phyloP scores from a whole-genome alignment of 2,329 filamentous ascomycete genomes.

The Didymella pomorum region DNA sequence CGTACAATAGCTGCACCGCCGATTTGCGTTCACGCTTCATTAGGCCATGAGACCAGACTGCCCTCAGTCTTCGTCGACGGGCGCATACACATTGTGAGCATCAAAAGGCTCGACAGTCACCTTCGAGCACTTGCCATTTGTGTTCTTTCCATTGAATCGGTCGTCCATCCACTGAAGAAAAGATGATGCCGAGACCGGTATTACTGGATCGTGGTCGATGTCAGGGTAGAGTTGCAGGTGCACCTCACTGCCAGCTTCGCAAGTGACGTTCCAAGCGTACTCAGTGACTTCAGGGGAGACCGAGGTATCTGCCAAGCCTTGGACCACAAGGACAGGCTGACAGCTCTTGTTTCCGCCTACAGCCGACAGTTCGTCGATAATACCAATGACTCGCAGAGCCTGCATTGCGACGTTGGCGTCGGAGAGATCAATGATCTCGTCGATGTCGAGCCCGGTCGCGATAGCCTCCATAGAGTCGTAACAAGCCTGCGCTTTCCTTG shows the following conservation, averaged over 20 bases:
- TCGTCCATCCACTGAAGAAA: constrained; percentile 9
- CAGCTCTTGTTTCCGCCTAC: neutral
- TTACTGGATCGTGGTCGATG: constrained; percentile 1
- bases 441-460: neutral
- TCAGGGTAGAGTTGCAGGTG: constrained; percentile 5
- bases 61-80: neutral
- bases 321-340: constrained; percentile 4
- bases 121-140: neutral
- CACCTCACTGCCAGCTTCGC: constrained; percentile 8
- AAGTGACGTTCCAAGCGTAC: constrained; percentile 4
- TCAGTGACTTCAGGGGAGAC: constrained; percentile 8
- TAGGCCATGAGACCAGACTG: too few relatives aligned
- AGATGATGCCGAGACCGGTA: neutral
- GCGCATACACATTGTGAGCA: constrained; percentile 1
- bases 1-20: too few relatives aligned
- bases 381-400: neutral
- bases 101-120: neutral
- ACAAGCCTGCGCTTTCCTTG: constrained; percentile 5
- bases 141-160: neutral
- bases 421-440: constrained; percentile 4
- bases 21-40: too few relatives aligned
- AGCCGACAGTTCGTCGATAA: neutral
- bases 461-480: constrained; percentile 8
- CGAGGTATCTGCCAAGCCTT: neutral
- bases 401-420: neutral